phyloP scores from a whole-genome alignment of 768 basidiomycete genomes.

The Kwoniella sp. region DNA sequence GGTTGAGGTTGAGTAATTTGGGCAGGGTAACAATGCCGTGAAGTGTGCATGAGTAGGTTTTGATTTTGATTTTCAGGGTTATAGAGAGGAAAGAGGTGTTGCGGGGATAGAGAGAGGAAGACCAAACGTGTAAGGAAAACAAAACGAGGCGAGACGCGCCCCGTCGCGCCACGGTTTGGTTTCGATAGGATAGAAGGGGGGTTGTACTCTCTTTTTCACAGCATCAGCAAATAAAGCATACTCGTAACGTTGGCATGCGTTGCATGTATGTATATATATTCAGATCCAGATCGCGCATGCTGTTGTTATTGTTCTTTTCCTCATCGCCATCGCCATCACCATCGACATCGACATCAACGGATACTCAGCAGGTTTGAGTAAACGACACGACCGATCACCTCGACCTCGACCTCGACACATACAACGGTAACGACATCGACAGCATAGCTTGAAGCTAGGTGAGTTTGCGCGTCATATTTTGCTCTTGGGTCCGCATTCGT shows the following conservation, averaged over 20 bases:
- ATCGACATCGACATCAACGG: not conserved
- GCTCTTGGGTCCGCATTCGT: not conserved
- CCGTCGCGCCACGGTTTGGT: slow-evolving; percentile 5
- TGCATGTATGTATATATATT: slow-evolving; percentile 1
- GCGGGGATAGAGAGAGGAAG: slow-evolving; percentile 1
- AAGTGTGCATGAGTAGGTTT: not conserved
- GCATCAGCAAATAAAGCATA: too few relatives aligned
- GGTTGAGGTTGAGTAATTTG: not conserved
- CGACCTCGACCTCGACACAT: not conserved
- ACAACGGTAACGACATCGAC: not conserved
- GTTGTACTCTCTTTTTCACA: too few relatives aligned
- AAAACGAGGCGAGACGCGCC: slow-evolving; percentile 7
- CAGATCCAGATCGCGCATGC: not conserved
- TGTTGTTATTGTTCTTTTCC: not conserved
- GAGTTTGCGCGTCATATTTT: not conserved
- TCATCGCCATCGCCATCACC: not conserved
- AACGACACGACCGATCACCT: not conserved
- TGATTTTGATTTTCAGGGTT: slow-evolving; percentile 1
- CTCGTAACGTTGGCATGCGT: too few relatives aligned
- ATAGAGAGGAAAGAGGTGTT: not conserved
- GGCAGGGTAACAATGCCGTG: not conserved
- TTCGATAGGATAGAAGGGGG: too few relatives aligned
- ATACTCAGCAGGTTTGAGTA: slow-evolving; percentile 8
- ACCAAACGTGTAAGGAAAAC: not conserved
- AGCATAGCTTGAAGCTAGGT: not conserved